These are phyloP conservation scores for Paramecium primaurelia DNA, from an alignment of 73 alveolate genomes.

Conservation along the genomic window DNA sequence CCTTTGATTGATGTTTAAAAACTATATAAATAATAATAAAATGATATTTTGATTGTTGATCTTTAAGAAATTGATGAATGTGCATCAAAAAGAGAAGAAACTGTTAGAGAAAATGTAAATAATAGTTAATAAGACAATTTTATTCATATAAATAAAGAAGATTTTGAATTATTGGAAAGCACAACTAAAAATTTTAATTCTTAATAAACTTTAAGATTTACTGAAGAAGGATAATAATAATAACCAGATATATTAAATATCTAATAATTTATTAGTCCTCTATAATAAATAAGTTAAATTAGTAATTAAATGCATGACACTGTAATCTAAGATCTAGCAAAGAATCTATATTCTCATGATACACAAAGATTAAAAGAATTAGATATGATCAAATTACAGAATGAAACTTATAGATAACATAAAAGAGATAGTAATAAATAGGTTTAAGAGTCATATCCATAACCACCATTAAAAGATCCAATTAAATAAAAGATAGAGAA, in stretches of 20 bases:
- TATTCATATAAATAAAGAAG: conserved; percentile 2
- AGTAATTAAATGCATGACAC: conserved; percentile 14
- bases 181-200: conserved; percentile 14
- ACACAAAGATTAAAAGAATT: not conserved
- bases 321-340: not conserved
- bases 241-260: not conserved
- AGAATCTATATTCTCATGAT: not conserved
- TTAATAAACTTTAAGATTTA: not conserved
- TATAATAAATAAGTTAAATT: not conserved
- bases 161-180: conserved; percentile 19
- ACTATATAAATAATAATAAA: not conserved
- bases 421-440: conserved; percentile 19
- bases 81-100: conserved; percentile 20
- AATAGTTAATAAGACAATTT: not conserved
- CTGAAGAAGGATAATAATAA: not conserved
- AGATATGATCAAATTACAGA: not conserved
- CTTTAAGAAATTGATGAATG: conserved; percentile 22
- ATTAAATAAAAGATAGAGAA: not conserved
- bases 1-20: not conserved
- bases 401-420: conserved; percentile 12
- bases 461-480: not conserved
- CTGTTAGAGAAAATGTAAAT: not conserved
- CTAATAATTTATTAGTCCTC: conserved; percentile 22
- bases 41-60: conserved; percentile 15
- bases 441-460: not conserved